Percentiles rank a stretch among this genome's conserved stretches.
Conservation (phyloP, 2,329 filamentous ascomycete species). For the Drechslerella stenobrocha region DNA sequence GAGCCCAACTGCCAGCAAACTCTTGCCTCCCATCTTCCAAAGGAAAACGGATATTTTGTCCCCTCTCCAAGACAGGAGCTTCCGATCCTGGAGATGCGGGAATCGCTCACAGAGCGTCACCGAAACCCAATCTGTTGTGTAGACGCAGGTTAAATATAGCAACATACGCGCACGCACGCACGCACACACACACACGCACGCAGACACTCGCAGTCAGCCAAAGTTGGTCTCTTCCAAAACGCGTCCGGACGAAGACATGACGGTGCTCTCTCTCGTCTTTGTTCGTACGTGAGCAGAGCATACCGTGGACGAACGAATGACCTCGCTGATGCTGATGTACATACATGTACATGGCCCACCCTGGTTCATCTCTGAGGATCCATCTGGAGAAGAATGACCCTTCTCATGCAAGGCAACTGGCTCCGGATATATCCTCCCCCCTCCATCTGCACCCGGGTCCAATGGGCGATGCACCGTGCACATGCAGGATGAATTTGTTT, state of each 20-base stretch:
- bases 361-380: constrained; percentile 17
- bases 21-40: constrained; percentile 37
- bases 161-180: neutral
- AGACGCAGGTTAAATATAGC: constrained; percentile 44
- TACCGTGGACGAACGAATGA: constrained; percentile 1
- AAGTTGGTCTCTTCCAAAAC: neutral
- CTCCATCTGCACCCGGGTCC: constrained; percentile 24
- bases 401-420: constrained; percentile 47
- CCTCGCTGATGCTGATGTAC: constrained; percentile 9
- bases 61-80: constrained; percentile 33
- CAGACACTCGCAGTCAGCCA: neutral
- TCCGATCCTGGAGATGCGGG: constrained; percentile 13
- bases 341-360: constrained; percentile 19
- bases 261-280: neutral
- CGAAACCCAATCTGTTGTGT: constrained; percentile 26
- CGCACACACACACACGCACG: too few relatives aligned
- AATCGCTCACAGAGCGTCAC: constrained; percentile 9
- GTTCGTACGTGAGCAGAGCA: too few relatives aligned
- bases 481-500: constrained; percentile 46
- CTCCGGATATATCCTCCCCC: constrained; percentile 33
- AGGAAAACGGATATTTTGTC: constrained; percentile 48
- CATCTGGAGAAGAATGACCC: constrained; percentile 18
- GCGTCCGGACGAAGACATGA: neutral
- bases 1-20: constrained; percentile 19
- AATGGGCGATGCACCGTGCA: constrained; percentile 32